A percentile compares a stretch with the other conserved stretches of the same genome.
These are phyloP conservation scores for Cylindrotheca fusiformis DNA, from an alignment of 108 stramenopile genomes.

Conservation along the genomic window DNA sequence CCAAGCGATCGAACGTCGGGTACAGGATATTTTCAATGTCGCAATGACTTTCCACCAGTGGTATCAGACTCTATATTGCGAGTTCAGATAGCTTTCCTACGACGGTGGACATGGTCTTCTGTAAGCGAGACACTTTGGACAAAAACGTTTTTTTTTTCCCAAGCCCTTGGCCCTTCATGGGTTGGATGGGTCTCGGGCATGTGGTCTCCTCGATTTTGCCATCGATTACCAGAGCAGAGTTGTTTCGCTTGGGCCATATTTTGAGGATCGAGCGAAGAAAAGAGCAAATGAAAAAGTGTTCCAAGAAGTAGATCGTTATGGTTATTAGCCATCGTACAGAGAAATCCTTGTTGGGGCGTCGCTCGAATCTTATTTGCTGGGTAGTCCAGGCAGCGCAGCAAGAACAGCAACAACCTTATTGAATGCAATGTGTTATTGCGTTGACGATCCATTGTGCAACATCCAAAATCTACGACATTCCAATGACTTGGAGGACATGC, in stretches of 20 bases:
- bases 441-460: conserved; percentile 15
- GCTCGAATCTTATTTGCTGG: conserved; percentile 62
- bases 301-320: conserved; percentile 3
- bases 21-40: conserved; percentile 20
- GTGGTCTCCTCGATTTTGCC: conserved; percentile 62
- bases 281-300: conserved; percentile 15
- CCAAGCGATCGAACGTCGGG: conserved; percentile 14
- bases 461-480: conserved; percentile 24
- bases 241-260: conserved; percentile 71
- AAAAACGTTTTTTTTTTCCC: conserved; percentile 8
- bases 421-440: conserved; percentile 31
- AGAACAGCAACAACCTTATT: conserved; percentile 43
- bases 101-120: conserved; percentile 51
- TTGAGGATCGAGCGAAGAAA: conserved; percentile 24
- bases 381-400: conserved; percentile 51
- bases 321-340: conserved; percentile 14
- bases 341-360: conserved; percentile 34
- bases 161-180: conserved; percentile 58
- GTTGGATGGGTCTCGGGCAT: conserved; percentile 86
- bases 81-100: conserved; percentile 63
- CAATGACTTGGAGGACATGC: conserved; percentile 32
- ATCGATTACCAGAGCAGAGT: conserved; percentile 50
- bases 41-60: conserved; percentile 62
- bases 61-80: conserved; percentile 67
- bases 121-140: conserved; percentile 7